Evolutionary conservation across 2,329 filamentous ascomycete genomes (phyloP).

Genomic region (Colletotrichum graminicola): DNA sequence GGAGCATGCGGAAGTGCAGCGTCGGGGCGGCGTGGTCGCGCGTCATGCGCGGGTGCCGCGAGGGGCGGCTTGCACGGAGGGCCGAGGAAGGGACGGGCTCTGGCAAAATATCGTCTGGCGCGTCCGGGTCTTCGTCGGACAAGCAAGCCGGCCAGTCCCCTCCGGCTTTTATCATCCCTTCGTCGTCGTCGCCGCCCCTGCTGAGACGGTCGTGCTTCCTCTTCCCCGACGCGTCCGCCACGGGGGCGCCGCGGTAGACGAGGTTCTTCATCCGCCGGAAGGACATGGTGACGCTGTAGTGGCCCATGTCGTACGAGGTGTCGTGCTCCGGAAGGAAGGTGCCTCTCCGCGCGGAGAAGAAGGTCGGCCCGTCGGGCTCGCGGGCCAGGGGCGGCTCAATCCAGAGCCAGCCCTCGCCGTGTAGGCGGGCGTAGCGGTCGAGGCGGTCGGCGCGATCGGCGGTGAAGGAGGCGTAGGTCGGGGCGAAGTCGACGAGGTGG

Average conservation of each 20-base stretch:
- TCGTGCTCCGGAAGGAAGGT: conserved; percentile 46
- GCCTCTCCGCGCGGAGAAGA: conserved; percentile 49
- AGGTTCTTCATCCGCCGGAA: conserved; percentile 43
- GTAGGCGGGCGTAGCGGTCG: conserved; percentile 51
- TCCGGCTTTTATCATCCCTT: background rate
- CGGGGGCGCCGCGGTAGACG: background rate
- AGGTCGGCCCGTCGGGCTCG: conserved; percentile 28
- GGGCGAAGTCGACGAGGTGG: conserved; percentile 56
- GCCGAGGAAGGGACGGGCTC: background rate
- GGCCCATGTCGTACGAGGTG: conserved; percentile 48
- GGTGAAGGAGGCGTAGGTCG: conserved; percentile 54
- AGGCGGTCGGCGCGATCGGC: conserved; percentile 54
- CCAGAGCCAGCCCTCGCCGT: conserved; percentile 61
- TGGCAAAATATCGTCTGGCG: background rate
- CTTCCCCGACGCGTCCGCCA: background rate
- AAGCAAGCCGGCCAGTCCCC: conserved; percentile 10
- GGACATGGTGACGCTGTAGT: conserved; percentile 48
- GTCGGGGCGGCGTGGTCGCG: conserved; percentile 45
- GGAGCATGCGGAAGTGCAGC: conserved; percentile 51
- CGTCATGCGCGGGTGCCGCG: conserved; percentile 23
- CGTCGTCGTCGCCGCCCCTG: background rate
- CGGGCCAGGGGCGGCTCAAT: conserved; percentile 57
- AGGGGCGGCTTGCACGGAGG: background rate
- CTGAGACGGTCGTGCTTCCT: background rate
- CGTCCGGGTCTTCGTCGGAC: conserved; percentile 1